Base-by-base conservation (phyloP, 2,329 filamentous ascomycete species). In the Diaporthe ampelina region DNA sequence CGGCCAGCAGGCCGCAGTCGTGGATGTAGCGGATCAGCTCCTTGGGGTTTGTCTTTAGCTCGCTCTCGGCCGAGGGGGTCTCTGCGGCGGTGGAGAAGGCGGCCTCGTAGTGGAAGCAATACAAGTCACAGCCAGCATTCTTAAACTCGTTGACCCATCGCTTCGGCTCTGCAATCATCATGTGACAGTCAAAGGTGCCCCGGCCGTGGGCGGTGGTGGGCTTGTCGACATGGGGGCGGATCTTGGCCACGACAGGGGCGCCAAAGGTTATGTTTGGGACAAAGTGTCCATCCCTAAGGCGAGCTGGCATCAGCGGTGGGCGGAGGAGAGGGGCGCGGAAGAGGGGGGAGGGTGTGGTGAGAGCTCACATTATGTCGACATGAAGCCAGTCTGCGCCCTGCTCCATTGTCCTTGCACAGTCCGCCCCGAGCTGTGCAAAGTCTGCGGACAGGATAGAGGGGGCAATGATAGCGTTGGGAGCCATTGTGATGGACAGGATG, bases 101-200 rank as follows among this genome's bases (percentile, higher is more conserved):
- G 35, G 97, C 97, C 86, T 99, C 97, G 85, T 98, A 98, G 88
- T 99, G 97, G 88, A 99, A 99, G 88, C 97, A 98, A 88, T 99
- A 99, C n/a, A 99, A 89, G 84, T 99, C 95, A 85, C 95, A 98
- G 71, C 97, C 97, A 75, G 95, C 97, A 70, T 94, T 92, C 83
- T 97, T 92, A 88, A 99, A 98, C 76, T 97, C 94, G 81, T 94
- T 94, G 80, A 98, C 95, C 97, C 97, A 99, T 89, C 95, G 95
- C 88, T 98, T 97, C 78, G 97, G 97, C 95, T 99, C 96, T 80
- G 95, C 92, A 82, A 99, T 97, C 97, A 99, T 99, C 97, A 99
- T 98, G 86, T 99, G 97, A 89, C 97, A 99, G 85, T 99, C 97
- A 83, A 99, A 99, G 19, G 96, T 98, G 76, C 97, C 97, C 79